Base-by-base conservation (phyloP, 768 basidiomycete genomes). In the Termitomyces sp. region DNA sequence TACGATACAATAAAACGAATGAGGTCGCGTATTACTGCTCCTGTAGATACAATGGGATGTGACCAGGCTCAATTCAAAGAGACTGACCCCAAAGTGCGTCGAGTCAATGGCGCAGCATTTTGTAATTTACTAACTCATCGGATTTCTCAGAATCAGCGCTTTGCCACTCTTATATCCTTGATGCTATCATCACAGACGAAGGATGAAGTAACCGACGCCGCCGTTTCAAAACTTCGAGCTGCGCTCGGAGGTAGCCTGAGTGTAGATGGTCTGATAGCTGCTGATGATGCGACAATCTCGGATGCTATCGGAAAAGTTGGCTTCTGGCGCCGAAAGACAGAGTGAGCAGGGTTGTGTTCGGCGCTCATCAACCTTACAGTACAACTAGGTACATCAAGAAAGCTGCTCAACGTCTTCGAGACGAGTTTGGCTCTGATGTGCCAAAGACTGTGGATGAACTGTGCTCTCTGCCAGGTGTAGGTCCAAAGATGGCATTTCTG, bases 141-240 rank as follows among this genome's bases (percentile, higher is more conserved):
- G 37, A 24, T 21, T 42, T 47, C 15, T 7, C 65, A 95, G 92
- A 92, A 84, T 54, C 79, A 81, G 48, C 85, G 95, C 2, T 89
- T 92, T 57, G 79, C 90, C 9, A 91, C 88, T 4, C 83, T 99
- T 21, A 81, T 99, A 7, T 92, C 94, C 3, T 77, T 99, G 44
- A 97, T 98, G 93, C 80, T 98, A 2, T 93, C 90, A 10, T 93
- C 93, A 2, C 96, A 98, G 67, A 98, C 96, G 4, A 98, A 95
- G 64, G 94, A 96, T 65, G 84, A 90, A 62, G 87, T 93, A 17
- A 93, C 89, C 0, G 82, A 89, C 53, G 81, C 86, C 0, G 95
- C 95, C 0, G 81, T 95, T 1, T 66, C 71, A 2, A 89, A 87
- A 57, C 78, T 98, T 2, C 85, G 93, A 17, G 65, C 67, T 2